Base-by-base conservation (phyloP, 176 grass and related monocot genomes). In the Musa acuminata region DNA sequence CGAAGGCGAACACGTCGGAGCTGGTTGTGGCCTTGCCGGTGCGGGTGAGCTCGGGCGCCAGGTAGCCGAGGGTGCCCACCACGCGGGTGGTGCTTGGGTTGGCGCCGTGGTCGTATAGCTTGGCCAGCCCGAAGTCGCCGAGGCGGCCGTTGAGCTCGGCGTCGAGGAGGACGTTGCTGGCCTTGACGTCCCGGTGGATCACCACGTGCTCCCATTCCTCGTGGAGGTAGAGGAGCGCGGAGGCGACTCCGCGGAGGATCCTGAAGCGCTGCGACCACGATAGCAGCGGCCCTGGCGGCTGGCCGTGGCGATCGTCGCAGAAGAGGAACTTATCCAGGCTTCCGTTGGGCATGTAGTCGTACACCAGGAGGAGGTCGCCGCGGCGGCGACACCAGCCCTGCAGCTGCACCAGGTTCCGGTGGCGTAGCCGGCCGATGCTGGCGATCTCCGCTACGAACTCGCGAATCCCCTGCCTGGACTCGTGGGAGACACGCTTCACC, bases 201-300 rank as follows among this genome's bases (percentile, higher is more conserved):
- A 96, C 92, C 74, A 96, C 86, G 73, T 96, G 88, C 59, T 96
- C 88, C 88, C 92, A 96, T 73, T 83, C 92, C 62, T 91, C 88
- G 72, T 96, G 92, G 64, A 96, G 82, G 79, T 96, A 96, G 57
- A 85, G 88, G 17, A 96, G 74, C 27, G 88, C 92, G 2, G 81
- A 81, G 16, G 86, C 88, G 0, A 96, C 82, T 11, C 73, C 92
- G 11, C 82, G 82, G 59, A 96, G 53, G 48, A 96, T 84, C 80
- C 55, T 84, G 72, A 51, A 74, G 27, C 92, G 84, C 49, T 79
- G 84, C 49, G 73, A 72, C 92, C 92, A 96, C 53, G 72, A 86
- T n/a, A 96, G 62, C 20, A 11, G 51, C 52, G 80, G 23, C 58
- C 48, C 9, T 0, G 63, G 75, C 75, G 23, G 62, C 14, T 49